Evolutionary conservation across 306 rosid genomes (phyloP).

Genomic region (Potentilla sterilis): DNA sequence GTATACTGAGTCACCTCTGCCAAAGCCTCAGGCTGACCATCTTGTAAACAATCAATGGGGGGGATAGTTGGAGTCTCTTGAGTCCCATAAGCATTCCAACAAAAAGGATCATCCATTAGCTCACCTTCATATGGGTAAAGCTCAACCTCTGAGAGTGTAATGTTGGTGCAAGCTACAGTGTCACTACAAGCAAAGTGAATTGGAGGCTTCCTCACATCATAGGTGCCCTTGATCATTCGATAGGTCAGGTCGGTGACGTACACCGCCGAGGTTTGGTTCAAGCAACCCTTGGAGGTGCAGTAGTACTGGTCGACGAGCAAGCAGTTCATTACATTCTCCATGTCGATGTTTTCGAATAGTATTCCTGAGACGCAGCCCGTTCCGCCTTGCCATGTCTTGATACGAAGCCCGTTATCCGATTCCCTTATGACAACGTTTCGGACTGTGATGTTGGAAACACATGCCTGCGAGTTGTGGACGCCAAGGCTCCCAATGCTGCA

Average conservation of each 20-base stretch:
- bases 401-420: conserved; percentile 85
- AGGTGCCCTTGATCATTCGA: conserved; percentile 80
- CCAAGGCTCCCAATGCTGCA: conserved; percentile 97
- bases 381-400: conserved; percentile 99
- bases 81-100: conserved; percentile 93
- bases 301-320: conserved; percentile 83
- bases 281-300: conserved; percentile 68
- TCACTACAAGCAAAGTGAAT: conserved; percentile 97
- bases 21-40: conserved; percentile 54
- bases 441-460: conserved; percentile 85
- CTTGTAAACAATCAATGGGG: conserved; percentile 78
- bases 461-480: conserved; percentile 78
- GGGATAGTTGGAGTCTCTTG: conserved; percentile 81
- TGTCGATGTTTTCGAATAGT: conserved; percentile 66
- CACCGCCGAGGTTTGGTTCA: conserved; percentile 77
- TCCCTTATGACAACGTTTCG: conserved; percentile 54
- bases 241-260: conserved; percentile 59
- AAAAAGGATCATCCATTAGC: conserved; percentile 77
- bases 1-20: conserved; percentile 44
- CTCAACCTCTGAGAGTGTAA: conserved; percentile 81
- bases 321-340: conserved; percentile 88
- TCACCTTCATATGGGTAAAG: conserved; percentile 73
- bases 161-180: conserved; percentile 77
- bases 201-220: conserved; percentile 80
- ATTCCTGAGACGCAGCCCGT: conserved; percentile 64